Evolutionary conservation across 352 stramenopile species (phyloP), one percentile per base, ranked within the genome.

Genomic region (Phytophthora citricola): DNA sequence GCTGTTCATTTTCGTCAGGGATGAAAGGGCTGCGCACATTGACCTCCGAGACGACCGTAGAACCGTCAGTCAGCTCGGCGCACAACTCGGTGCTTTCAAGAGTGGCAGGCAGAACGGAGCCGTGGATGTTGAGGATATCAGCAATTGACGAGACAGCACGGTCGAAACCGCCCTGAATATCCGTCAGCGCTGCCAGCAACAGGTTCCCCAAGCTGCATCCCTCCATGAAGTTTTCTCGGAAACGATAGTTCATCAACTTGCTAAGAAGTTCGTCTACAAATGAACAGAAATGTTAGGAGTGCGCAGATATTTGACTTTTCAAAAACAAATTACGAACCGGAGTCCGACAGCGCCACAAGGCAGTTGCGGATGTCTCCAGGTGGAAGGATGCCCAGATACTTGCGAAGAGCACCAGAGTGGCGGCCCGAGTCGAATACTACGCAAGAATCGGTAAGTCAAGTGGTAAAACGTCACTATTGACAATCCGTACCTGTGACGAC

Each of bases 161-260:
- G 64, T 95, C 87, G 44, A 95, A 95, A 14, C 85, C 81, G 12
- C 83, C 81, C 27, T 92, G 85, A 58, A 95, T 81, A 36, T 95
- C 87, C 1, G 87, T 95, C 41, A 95, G 72, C 12, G 87, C 87
- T 27, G 87, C 87, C 1, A 95, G 67, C 26, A 95, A 53, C 44
- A 95, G 54, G 40, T 95, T 95, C 1, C 87, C 87, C 22, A 95
- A 76, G 49, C 87, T 95, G 57, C 84, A 92, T 15, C 87, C 87
- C 46, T 95, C 87, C 81, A 95, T 92, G 60, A 92, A 95, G 64
- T 94, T 92, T 47, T 94, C 85, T 43, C 86, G 87, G 63, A 95
- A 95, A 5, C 87, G 82, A 58, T 94, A 94, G 63, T 95, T 94
- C 87, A 95, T 95, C 44, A 95, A 60, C 67, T 95, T 91, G 72